These are phyloP conservation scores for Leptographium flavum DNA, from an alignment of 2,329 filamentous ascomycete genomes.

Conservation along the genomic window DNA sequence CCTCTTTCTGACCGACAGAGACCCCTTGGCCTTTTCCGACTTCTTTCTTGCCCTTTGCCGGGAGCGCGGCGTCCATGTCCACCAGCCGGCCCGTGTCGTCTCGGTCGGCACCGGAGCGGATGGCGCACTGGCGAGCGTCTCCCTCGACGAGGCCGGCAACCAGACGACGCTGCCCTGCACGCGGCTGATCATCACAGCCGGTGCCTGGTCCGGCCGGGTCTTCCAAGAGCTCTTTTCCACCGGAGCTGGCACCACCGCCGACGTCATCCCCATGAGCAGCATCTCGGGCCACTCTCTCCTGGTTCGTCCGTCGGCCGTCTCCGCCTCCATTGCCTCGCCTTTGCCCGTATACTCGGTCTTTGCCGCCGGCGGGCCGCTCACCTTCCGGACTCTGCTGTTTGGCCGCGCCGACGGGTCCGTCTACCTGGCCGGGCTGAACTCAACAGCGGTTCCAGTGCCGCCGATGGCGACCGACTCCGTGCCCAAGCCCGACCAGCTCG, in stretches of 20 bases:
- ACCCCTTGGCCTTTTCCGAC: conserved; percentile 50
- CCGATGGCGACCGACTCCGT: conserved; percentile 32
- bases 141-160: conserved; percentile 20
- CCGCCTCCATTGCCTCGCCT: conserved; percentile 26
- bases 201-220: conserved; percentile 57
- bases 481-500: conserved; percentile 31
- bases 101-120: conserved; percentile 35
- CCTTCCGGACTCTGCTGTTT: conserved; percentile 59
- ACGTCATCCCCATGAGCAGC: conserved; percentile 39
- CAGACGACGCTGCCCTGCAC: conserved; percentile 45
- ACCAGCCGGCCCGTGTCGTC: conserved; percentile 46
- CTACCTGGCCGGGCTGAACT: conserved; percentile 62
- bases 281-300: conserved; percentile 62
- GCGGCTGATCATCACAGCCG: conserved; percentile 51
- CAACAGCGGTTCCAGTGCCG: conserved; percentile 43
- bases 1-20: conserved; percentile 15
- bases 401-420: conserved; percentile 52
- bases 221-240: conserved; percentile 45
- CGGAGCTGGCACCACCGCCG: conserved; percentile 20
- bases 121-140: conserved; percentile 35
- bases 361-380: conserved; percentile 34
- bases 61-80: conserved; percentile 47
- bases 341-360: conserved; percentile 55
- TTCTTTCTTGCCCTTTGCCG: conserved; percentile 47
- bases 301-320: conserved; percentile 43